These are phyloP conservation scores for Mucor plumbeus DNA, from an alignment of 371 early-diverging fungal species.

Conservation along the genomic window DNA sequence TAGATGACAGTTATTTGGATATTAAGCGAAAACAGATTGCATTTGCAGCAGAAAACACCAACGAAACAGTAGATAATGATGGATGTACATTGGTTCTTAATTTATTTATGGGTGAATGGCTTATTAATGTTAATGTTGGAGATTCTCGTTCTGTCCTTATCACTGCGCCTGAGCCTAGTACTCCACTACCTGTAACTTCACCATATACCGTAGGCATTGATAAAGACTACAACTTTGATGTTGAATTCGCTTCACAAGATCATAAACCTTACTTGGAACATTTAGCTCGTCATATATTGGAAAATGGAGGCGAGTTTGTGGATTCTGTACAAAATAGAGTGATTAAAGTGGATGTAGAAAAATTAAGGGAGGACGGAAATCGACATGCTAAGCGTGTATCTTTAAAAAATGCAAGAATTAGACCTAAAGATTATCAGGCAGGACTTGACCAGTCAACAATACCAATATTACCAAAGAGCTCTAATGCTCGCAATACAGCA, in stretches of 20 bases:
- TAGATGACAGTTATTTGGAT: constrained; percentile 63
- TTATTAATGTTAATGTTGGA: constrained; percentile 83
- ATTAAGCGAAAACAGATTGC: constrained; percentile 50
- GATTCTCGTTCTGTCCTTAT: constrained; percentile 78
- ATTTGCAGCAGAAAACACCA: background rate
- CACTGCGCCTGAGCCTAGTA: constrained; percentile 48
- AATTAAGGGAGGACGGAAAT: constrained; percentile 50
- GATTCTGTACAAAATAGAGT: constrained; percentile 68
- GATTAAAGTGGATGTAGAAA: constrained; percentile 62
- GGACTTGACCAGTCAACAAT: constrained; percentile 17
- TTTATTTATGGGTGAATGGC: constrained; percentile 73
- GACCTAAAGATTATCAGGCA: constrained; percentile 47
- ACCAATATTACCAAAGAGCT: background rate
- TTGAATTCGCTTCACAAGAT: constrained; percentile 68
- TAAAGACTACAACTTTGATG: constrained; percentile 59
- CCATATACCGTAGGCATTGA: constrained; percentile 29
- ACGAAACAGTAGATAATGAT: constrained; percentile 67
- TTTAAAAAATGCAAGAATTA: constrained; percentile 65
- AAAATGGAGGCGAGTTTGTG: constrained; percentile 72
- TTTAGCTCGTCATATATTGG: constrained; percentile 64
- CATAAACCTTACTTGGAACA: constrained; percentile 71
- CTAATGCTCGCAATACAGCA: background rate
- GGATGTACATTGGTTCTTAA: constrained; percentile 83
- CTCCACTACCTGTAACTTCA: constrained; percentile 22
- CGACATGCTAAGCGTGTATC: constrained; percentile 60